These are phyloP conservation scores for Tetrapyrgos nigripes DNA, from an alignment of 1,284 basidiomycete species.

Conservation along the genomic window DNA sequence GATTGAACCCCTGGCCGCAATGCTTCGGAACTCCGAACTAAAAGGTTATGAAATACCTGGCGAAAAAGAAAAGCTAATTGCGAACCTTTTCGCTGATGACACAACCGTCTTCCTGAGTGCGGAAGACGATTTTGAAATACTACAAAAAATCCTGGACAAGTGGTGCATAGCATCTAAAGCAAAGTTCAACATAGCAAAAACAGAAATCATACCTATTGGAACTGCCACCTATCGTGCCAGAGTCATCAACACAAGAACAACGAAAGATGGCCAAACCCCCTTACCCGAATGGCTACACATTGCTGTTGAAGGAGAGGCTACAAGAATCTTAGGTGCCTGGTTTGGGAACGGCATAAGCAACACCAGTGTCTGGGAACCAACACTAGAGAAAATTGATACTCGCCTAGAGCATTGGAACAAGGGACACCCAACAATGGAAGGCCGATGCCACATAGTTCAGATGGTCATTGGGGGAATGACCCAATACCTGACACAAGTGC, in stretches of 20 bases:
- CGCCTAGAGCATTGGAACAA: conserved; percentile 12
- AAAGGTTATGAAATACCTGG: no score
- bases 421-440: conserved; percentile 18
- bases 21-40: no score
- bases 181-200: conserved; percentile 29
- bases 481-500: conserved; percentile 19
- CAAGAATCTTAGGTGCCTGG: conserved; percentile 19
- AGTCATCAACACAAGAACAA: no score
- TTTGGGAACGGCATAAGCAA: neutral
- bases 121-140: no score
- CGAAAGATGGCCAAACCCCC: conserved; percentile 15
- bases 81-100: conserved; percentile 22
- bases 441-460: conserved; percentile 15
- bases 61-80: conserved; percentile 7
- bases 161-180: no score
- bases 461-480: no score
- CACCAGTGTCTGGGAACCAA: conserved; percentile 28
- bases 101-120: conserved; percentile 9
- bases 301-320: conserved; percentile 24
- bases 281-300: conserved; percentile 3
- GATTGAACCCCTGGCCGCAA: no score
- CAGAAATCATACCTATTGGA: conserved; percentile 25
- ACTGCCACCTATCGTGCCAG: conserved; percentile 3
- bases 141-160: no score
- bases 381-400: no score